These are phyloP conservation scores for Ampelocalamus luodianensis DNA, from an alignment of 176 grass and related monocot species.

Conservation along the genomic window DNA sequence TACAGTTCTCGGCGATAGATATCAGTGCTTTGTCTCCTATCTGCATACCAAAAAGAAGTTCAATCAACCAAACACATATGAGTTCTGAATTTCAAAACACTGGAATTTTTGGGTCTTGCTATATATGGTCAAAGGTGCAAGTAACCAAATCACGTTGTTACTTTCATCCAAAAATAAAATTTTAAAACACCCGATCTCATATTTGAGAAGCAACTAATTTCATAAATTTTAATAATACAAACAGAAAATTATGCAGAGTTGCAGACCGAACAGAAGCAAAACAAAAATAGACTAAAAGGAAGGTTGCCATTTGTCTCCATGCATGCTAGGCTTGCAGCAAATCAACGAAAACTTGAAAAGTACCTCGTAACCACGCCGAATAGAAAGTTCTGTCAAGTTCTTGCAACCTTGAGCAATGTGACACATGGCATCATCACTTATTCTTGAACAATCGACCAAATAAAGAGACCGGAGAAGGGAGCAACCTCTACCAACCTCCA, in stretches of 20 bases:
- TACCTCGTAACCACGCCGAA: slow-evolving; percentile 86
- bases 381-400: slow-evolving; percentile 77
- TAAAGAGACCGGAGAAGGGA: slow-evolving; percentile 69
- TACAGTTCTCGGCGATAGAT: slow-evolving; percentile 82
- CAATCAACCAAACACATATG: slow-evolving; percentile 7
- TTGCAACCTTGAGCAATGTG: slow-evolving; percentile 82
- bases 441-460: slow-evolving; percentile 73
- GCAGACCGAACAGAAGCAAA: slow-evolving; percentile 3
- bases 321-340: slow-evolving; percentile 10
- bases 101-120: not conserved
- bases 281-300: slow-evolving; percentile 7
- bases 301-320: slow-evolving; percentile 19
- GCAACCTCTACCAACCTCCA: slow-evolving; percentile 87
- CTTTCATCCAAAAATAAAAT: slow-evolving; percentile 1
- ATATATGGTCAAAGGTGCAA: not conserved
- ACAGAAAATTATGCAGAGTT: not conserved
- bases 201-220: slow-evolving; percentile 12
- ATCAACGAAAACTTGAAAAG: slow-evolving; percentile 16
- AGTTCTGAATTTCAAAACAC: slow-evolving; percentile 18
- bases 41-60: slow-evolving; percentile 52
- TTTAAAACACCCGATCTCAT: not conserved
- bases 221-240: slow-evolving; percentile 18
- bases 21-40: slow-evolving; percentile 73
- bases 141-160: not conserved
- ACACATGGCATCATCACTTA: slow-evolving; percentile 83